Evolutionary conservation across 495 filamentous ascomycete species (phyloP).

Genomic region (Penicillium canescens): DNA sequence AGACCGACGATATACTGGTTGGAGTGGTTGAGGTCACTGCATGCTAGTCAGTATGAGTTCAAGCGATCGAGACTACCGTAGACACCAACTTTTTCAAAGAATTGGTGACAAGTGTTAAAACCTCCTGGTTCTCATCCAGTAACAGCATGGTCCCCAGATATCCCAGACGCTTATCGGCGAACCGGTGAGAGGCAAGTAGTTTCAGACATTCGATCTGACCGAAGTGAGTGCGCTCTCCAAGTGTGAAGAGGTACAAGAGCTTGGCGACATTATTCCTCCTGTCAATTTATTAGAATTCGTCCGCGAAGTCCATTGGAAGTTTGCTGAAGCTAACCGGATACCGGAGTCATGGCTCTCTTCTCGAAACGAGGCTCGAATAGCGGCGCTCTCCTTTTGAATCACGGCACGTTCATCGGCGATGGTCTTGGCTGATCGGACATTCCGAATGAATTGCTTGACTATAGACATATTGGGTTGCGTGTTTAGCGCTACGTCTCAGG

Average conservation of each 20-base stretch:
- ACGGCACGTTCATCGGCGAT: slow-evolving; percentile 98
- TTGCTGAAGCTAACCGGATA: slow-evolving; percentile 62
- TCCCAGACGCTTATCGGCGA: slow-evolving; percentile 95
- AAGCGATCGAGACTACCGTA: background rate
- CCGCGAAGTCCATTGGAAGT: slow-evolving; percentile 7
- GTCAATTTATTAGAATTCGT: slow-evolving; percentile 27
- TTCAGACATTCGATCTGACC: slow-evolving; percentile 99
- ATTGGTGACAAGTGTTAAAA: slow-evolving; percentile 94
- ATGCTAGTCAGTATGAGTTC: slow-evolving; percentile 14
- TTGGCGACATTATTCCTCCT: slow-evolving; percentile 99
- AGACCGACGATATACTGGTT: slow-evolving; percentile 99
- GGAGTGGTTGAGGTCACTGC: slow-evolving; percentile 90
- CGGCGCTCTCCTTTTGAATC: slow-evolving; percentile 97
- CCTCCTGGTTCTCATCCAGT: slow-evolving; percentile 97
- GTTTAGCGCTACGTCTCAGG: slow-evolving; percentile 31
- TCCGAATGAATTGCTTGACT: slow-evolving; percentile 99
- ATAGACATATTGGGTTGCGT: slow-evolving; percentile 8
- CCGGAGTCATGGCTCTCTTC: slow-evolving; percentile 93
- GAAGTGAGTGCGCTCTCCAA: slow-evolving; percentile 98
- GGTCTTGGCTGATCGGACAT: slow-evolving; percentile 96
- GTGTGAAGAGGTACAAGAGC: slow-evolving; percentile 94
- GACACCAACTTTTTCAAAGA: slow-evolving; percentile 84
- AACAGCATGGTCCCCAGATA: slow-evolving; percentile 96
- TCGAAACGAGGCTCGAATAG: slow-evolving; percentile 93
- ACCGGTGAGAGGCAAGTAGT: slow-evolving; percentile 91